Evolutionary conservation across 2,329 filamentous ascomycete genomes (phyloP), one percentile per base, ranked within the genome.

Genomic region (Chrysoporthe cubensis): DNA sequence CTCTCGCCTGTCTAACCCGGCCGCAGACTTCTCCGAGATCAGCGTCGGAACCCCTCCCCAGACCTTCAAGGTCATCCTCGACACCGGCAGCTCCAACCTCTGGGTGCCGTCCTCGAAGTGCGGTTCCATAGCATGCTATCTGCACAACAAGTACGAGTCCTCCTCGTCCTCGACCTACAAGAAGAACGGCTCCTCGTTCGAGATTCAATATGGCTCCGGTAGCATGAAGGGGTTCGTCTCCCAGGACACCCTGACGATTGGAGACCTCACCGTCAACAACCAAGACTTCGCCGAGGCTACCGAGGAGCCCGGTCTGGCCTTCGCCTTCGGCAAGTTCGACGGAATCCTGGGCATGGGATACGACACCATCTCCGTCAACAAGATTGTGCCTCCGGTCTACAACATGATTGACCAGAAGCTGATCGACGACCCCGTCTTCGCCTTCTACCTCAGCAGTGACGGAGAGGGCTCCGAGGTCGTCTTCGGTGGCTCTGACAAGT

Each of bases 221-320:
- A 94, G 91, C 82, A 85, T 99, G 78, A 94, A 90, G 77, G 96
- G 96, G 73, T 98, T 96, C 78, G 90, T 98, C 72, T 99, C 96
- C 69, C 88, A 94, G 79, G 96, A 99, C 79, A 88, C 85, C 56
- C 82, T 99, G 74, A 86, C 85, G 74, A 97, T 99, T 74, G 96
- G 96, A 73, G 94, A 98, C 80, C 80, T 99, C 75, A 90, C 87
- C 77, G 88, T 99, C 80, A 90, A 97, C 85, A 82, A 90, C 74
- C 96, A 98, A 82, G 89, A 96, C 80, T 99, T 99, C 75, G 96
- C 95, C 72, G 96, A 99, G 84, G 96, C 95, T 44, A 98, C 95
- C 65, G 91, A 87, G 75, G 96, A 99, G 85, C 96, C 96, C 72
- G 96, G 96, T 71, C 88, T 99, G 76, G 96, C 96, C 66, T 99